These are phyloP conservation scores for Claviceps sp. DNA, from an alignment of 2,329 filamentous ascomycete species.

Conservation along the genomic window DNA sequence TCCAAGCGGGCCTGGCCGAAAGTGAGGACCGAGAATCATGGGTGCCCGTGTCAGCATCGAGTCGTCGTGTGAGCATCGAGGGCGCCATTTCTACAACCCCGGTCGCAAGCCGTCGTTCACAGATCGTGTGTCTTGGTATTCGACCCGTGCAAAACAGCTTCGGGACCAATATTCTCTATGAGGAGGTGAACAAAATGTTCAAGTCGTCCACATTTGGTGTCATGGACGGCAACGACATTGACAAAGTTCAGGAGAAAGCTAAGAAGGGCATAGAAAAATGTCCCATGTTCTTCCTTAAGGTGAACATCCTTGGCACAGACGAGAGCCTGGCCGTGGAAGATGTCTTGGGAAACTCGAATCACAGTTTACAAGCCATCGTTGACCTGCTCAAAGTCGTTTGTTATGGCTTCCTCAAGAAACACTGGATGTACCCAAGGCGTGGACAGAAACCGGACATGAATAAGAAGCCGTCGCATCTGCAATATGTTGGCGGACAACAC, in stretches of 20 bases:
- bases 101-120: conserved; percentile 54
- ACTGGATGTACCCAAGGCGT: conserved; percentile 50
- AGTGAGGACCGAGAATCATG: conserved; percentile 41
- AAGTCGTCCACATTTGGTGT: conserved; percentile 62
- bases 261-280: conserved; percentile 64
- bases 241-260: conserved; percentile 32
- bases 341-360: conserved; percentile 31
- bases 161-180: conserved; percentile 54
- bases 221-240: conserved; percentile 29
- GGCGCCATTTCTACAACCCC: conserved; percentile 62
- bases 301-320: conserved; percentile 27
- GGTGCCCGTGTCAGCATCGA: conserved; percentile 57
- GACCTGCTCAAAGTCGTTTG: conserved; percentile 57
- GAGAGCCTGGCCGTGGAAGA: conserved; percentile 23
- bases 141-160: conserved; percentile 44
- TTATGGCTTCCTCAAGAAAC: conserved; percentile 59
- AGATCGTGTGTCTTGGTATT: conserved; percentile 73
- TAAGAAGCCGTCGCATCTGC: background rate
- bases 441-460: conserved; percentile 7
- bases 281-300: conserved; percentile 78
- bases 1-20: conserved; percentile 52
- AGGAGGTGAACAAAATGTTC: conserved; percentile 69
- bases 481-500: background rate
- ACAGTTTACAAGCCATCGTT: conserved; percentile 31
- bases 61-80: conserved; percentile 44